Evolutionary conservation across 176 grass and related monocot genomes (phyloP), one percentile per base, ranked within the genome.

Genomic region (Elymus sibiricus): DNA sequence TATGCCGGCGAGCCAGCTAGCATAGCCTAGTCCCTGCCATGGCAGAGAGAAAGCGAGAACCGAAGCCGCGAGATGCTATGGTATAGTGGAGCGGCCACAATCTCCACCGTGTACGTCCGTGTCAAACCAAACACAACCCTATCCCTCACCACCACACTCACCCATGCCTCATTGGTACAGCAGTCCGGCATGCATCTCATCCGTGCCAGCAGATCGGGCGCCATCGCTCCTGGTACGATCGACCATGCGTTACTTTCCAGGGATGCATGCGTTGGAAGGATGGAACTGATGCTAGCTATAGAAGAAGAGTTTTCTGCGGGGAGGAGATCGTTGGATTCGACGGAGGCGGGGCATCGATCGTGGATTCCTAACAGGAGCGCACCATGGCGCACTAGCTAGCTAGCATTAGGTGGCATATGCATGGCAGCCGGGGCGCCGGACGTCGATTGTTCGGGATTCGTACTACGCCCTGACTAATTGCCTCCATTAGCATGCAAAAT

Each of bases 311-410:
- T 80, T 84, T 67, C 77, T 44, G 77, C 75, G 82, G 35, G 82
- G 59, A 10, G 42, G 29, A 40, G 69, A 40, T 72, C 1, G 69
- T 35, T 19, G 12, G 53, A 76, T 22, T 65, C 42, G 38, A 43
- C 51, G 59, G 65, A 26, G 11, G 63, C n/a, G 22, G 68, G 37
- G 11, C 32, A 34, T 34, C 2, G 29, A 34, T 79, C 42, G 77
- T 28, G 60, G 24, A 82, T 90, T 90, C 85, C 91, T 89, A 86
- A 83, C 67, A 43, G 87, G 90, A 62, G 59, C 86, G 90, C 90
- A 92, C 90, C 86, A 92, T 53, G 46, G 44, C 38, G 71, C 71
- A 74, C 42, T 64, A 58, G 53, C 19, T 21, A 49, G 24, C 7
- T 17, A 49, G 71, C 62, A 58, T 58, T 28, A 64, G 62, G 42